Conservation (phyloP, 306 rosid species). For the Notholithocarpus densiflorus region DNA sequence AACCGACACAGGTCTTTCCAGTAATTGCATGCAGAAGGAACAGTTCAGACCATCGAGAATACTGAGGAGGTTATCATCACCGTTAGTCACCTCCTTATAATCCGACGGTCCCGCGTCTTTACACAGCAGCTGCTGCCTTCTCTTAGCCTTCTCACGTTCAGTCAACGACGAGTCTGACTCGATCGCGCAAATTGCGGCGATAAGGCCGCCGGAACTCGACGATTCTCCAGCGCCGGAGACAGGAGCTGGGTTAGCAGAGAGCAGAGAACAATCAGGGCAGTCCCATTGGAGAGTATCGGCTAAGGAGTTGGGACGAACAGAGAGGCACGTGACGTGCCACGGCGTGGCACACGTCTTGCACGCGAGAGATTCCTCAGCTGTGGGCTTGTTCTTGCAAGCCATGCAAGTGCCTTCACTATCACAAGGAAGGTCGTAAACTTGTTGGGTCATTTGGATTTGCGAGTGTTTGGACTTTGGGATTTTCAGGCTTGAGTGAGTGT, state of each 20-base stretch:
- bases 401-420: constrained; percentile 51
- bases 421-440: constrained; percentile 39
- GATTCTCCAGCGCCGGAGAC: neutral
- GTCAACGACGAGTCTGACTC: constrained; percentile 45
- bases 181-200: constrained; percentile 45
- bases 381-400: constrained; percentile 47
- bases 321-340: constrained; percentile 50
- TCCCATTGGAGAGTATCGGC: constrained; percentile 43
- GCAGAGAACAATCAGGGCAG: constrained; percentile 48
- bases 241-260: neutral
- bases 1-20: constrained; percentile 80
- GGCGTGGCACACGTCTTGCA: constrained; percentile 49
- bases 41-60: constrained; percentile 47
- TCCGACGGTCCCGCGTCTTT: neutral
- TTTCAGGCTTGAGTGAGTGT: too few species aligned
- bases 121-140: constrained; percentile 56
- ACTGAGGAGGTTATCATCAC: constrained; percentile 17
- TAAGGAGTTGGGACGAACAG: constrained; percentile 22
- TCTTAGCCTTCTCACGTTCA: constrained; percentile 51
- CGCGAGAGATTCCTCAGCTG: constrained; percentile 18
- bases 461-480: neutral
- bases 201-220: constrained; percentile 6
- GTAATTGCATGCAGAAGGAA: constrained; percentile 64
- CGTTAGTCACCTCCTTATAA: neutral
- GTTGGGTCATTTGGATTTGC: constrained; percentile 8